Evolutionary conservation across 495 filamentous ascomycete species (phyloP), one percentile per base, ranked within the genome.

Genomic region (Aspergillus hancockii): DNA sequence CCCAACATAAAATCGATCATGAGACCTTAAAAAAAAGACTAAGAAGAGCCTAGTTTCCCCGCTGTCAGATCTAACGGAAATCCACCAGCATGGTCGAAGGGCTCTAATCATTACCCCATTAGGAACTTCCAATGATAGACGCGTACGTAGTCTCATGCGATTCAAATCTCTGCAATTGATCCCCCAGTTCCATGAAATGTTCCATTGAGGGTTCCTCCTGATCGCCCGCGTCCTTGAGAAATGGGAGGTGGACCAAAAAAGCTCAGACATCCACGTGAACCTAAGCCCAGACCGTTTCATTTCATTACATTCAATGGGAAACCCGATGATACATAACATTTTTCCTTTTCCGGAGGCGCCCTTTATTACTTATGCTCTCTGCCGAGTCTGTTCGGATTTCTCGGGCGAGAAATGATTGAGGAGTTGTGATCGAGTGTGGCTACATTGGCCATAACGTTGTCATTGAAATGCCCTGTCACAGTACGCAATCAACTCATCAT

Each of bases 51-150:
- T 47, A 55, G 52, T 32, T 59, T 54, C 58, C 54, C 55, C 54
- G 52, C 60, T 66, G 63, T 68, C 63, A 68, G 63, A 64, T 68
- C 61, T 49, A 50, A 55, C 34, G 40, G 49, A 46, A 41, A 36
- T 22, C 53, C 25, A 25, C 12, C 22, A 32, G 25, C 21, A 16
- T 40, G 38, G 18, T 34, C 21, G 25, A 19, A 53, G 12, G 14
- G 50, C 13, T 53, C 32, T 40, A 53, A 22, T 22, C 32, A 21
- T 32, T 36, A 36, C 28, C 19, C 6, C 4, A 13, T 21, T 32
- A 23, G 31, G 51, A 40, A 40, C 22, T 36, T 32, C 18, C 19
- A 53, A 52, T 32, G 31, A 22, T 34, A 36, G 22, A n/a, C 23
- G 36, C 32, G 52, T 43, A 54, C 52, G 52, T 54, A 16, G 31